Conservation (phyloP, 2,329 filamentous ascomycete species). For the Sporothrix inflata region DNA sequence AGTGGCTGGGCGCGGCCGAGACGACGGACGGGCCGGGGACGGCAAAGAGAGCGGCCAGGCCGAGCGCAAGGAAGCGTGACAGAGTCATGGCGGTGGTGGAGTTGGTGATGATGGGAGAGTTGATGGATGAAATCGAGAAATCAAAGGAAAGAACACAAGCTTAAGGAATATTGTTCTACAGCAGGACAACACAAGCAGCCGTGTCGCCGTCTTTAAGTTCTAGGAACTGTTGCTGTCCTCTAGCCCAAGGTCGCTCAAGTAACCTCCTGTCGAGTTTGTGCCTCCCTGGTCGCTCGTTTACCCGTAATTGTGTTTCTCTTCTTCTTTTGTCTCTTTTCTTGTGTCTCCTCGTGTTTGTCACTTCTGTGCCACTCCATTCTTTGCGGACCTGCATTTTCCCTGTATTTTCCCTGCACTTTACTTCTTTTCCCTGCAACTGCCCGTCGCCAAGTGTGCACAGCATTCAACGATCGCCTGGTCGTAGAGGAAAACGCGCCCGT, state of each 20-base stretch:
- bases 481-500: background rate
- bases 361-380: constrained; percentile 15
- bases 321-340: background rate
- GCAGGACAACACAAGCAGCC: background rate
- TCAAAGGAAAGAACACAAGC: background rate
- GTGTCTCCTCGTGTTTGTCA: constrained; percentile 15
- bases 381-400: background rate
- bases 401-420: background rate
- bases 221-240: background rate
- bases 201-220: constrained; percentile 1
- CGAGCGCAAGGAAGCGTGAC: background rate
- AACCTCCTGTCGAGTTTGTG: background rate
- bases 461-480: background rate
- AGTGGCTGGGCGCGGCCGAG: background rate
- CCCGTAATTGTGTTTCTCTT: constrained; percentile 2
- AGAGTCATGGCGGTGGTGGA: background rate
- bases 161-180: background rate
- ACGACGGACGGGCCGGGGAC: background rate
- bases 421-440: background rate
- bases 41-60: background rate
- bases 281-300: constrained; percentile 1
- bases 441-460: constrained; percentile 14
- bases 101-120: background rate
- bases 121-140: background rate
- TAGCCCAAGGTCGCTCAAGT: background rate